Percentiles rank a stretch among this genome's conserved stretches.
These are phyloP conservation scores for Odonthalia washingtoniensis DNA, from an alignment of 31 red algal species.

Conservation along the genomic window DNA sequence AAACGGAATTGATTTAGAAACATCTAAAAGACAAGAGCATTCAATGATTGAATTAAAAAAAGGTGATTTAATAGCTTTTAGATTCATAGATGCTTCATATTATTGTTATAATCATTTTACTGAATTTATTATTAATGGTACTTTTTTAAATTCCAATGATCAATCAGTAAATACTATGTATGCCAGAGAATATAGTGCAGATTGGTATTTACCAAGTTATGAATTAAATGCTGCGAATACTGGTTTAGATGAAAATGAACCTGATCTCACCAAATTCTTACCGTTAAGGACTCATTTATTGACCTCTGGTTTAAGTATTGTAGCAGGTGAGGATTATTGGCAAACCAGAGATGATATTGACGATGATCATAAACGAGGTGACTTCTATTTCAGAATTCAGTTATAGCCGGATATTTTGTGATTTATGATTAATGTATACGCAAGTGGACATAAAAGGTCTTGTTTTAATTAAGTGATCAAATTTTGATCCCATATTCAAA, in stretches of 20 bases:
- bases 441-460: no score
- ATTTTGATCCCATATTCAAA: no score
- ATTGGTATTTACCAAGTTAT: conserved; percentile 65
- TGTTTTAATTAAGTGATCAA: no score
- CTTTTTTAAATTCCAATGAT: conserved; percentile 37
- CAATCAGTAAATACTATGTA: conserved; percentile 51
- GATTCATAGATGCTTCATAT: conserved; percentile 62
- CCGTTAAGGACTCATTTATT: conserved; percentile 58
- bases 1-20: conserved; percentile 39
- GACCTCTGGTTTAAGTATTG: conserved; percentile 23
- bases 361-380: conserved; percentile 62
- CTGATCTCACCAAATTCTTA: conserved; percentile 59
- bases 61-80: conserved; percentile 75
- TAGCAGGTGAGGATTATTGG: conserved; percentile 66
- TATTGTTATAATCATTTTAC: conserved; percentile 83
- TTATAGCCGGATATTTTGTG: no score
- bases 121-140: conserved; percentile 66
- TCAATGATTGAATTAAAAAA: conserved; percentile 63
- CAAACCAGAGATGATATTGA: conserved; percentile 59
- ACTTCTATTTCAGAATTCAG: conserved; percentile 76
- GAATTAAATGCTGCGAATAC: conserved; percentile 44
- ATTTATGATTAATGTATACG: no score
- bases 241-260: conserved; percentile 53
- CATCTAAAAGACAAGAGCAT: conserved; percentile 52
- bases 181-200: conserved; percentile 48